These are phyloP conservation scores for Microthlaspi erraticum DNA, from an alignment of 345 rosid species.

Conservation along the genomic window DNA sequence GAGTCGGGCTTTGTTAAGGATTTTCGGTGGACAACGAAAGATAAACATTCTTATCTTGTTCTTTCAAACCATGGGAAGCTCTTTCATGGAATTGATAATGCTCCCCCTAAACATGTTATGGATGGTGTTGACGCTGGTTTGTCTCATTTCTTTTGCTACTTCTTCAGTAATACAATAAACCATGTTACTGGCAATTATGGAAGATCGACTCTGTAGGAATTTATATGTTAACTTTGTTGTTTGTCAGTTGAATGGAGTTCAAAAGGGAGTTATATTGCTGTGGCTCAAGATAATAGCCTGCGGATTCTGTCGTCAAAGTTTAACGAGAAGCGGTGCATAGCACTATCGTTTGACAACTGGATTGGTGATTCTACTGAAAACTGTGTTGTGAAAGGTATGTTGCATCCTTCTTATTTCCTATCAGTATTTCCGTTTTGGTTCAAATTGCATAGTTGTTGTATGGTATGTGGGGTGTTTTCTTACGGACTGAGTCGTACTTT, in stretches of 20 bases:
- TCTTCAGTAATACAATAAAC: constrained; percentile 4
- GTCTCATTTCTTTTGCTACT: constrained; percentile 23
- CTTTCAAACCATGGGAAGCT: constrained; percentile 66
- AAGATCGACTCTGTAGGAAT: neutral
- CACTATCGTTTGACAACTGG: constrained; percentile 66
- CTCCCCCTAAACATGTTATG: constrained; percentile 57
- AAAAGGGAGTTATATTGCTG: constrained; percentile 70
- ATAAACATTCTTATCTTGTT: constrained; percentile 60
- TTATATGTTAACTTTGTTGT: constrained; percentile 19
- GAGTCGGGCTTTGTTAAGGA: constrained; percentile 67
- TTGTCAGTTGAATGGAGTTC: constrained; percentile 72
- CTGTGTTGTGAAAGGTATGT: constrained; percentile 67
- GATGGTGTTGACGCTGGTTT: constrained; percentile 87
- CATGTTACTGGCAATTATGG: constrained; percentile 2
- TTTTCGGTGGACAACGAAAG: constrained; percentile 68
- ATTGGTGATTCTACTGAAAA: constrained; percentile 51
- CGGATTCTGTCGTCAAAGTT: constrained; percentile 71
- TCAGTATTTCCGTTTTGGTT: neutral
- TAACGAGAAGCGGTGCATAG: constrained; percentile 58
- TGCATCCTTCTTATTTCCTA: constrained; percentile 28
- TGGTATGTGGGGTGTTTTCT: constrained; percentile 17
- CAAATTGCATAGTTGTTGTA: constrained; percentile 23
- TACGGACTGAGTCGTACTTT: constrained; percentile 19
- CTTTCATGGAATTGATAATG: constrained; percentile 58
- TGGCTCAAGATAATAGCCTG: constrained; percentile 62